Base-by-base conservation (phyloP, 1,284 basidiomycete species). In the Taiwanofungus camphoratus region DNA sequence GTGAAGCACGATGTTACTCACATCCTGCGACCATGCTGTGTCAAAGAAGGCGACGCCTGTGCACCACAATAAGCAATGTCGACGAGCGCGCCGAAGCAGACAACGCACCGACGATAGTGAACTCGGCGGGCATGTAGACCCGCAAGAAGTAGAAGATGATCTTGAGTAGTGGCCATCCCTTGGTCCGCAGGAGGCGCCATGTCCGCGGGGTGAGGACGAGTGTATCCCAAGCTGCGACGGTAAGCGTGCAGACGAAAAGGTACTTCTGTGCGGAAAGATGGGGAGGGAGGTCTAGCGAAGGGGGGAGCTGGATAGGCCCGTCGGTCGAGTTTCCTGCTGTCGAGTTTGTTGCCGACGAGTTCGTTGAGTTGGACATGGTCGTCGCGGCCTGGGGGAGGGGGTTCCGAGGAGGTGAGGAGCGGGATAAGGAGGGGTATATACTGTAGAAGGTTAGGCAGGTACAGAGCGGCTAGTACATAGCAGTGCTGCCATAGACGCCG, bases 151-250 rank as follows among this genome's bases (percentile, higher is more conserved):
- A 74, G 66, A 81, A 88, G 34, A 87, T 66, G 31, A 79, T 62
- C 63, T 90, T 90, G 58, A 90, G 76, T 0, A 73, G 61, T 0
- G 87, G 86, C 87, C 87, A 89, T 53, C 77, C 78, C 33, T 71
- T 68, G n/a, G 71, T 68, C 56, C 74, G 77, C 52, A 79, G 62
- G 42, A 90, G 75, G 31, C 80, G 74, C 76, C 80, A 89, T 42
- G 81, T 80, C 38, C 87, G 68, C 0, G 87, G 87, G 5, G 79
- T 82, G 34, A 90, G 73, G 18, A 90, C 87, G 52, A 90, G 77
- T 24, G 86, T 81, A 55, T 90, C 87, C 87, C 87, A 89, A 8
- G 87, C 87, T 0, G 87, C 83, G 42, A 90, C 84, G 38, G 87
- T 90, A 46, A 90, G 74, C 0, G 87, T 87, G 67, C 87, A 90